Evolutionary conservation across 768 basidiomycete species (phyloP).

Genomic region (Mycena floridula): DNA sequence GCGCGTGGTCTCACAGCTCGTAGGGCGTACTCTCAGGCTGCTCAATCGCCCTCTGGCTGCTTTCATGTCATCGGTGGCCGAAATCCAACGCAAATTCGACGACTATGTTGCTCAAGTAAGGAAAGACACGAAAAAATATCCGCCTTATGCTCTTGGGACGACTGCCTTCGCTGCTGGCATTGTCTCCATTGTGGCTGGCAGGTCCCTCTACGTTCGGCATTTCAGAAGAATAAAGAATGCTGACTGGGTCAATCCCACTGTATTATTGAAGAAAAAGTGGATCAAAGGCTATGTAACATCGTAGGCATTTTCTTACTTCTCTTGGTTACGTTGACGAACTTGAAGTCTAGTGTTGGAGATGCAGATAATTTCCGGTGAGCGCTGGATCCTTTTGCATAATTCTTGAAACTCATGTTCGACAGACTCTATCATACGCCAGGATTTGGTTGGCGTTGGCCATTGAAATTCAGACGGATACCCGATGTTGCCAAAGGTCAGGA

Average conservation of each 20-base stretch:
- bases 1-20: too few species aligned
- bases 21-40: too few species aligned
- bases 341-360: slow-evolving; percentile 62
- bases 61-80: too few species aligned
- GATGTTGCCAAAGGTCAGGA: slow-evolving; percentile 45
- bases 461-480: slow-evolving; percentile 67
- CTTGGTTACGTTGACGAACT: not conserved
- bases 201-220: slow-evolving; percentile 41
- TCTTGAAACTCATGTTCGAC: not conserved
- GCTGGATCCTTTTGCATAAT: not conserved
- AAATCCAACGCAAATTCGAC: too few species aligned
- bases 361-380: slow-evolving; percentile 71
- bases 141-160: slow-evolving; percentile 21
- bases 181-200: slow-evolving; percentile 24
- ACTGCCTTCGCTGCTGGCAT: slow-evolving; percentile 36
- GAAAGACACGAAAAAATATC: slow-evolving; percentile 3
- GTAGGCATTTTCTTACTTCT: slow-evolving; percentile 29
- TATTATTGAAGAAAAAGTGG: slow-evolving; percentile 55
- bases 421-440: slow-evolving; percentile 78
- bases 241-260: slow-evolving; percentile 65
- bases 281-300: slow-evolving; percentile 78
- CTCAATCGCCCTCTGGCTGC: too few species aligned
- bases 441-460: slow-evolving; percentile 66
- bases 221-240: slow-evolving; percentile 55
- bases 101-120: not conserved